Evolutionary conservation across 2,329 filamentous ascomycete species (phyloP).

Genomic region (Xylariaceae sp.): DNA sequence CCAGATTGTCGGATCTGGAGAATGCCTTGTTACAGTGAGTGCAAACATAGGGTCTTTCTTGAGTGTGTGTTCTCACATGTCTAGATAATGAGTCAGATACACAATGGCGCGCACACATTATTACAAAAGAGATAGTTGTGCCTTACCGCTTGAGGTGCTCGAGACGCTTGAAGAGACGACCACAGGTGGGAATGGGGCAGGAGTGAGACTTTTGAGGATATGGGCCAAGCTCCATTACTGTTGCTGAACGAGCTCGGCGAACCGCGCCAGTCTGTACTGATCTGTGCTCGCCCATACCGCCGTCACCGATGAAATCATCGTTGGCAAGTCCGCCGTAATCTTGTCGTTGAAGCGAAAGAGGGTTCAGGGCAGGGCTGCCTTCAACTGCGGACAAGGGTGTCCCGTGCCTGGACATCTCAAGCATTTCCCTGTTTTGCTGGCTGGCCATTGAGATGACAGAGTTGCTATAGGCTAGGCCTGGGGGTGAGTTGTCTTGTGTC

Average conservation of each 20-base stretch:
- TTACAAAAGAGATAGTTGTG: slow-evolving; percentile 39
- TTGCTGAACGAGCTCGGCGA: slow-evolving; percentile 87
- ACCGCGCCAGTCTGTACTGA: slow-evolving; percentile 68
- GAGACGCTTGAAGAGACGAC: slow-evolving; percentile 95
- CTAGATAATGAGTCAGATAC: slow-evolving; percentile 57
- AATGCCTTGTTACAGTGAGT: slow-evolving; percentile 98
- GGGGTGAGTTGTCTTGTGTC: slow-evolving; percentile 72
- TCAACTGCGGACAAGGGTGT: slow-evolving; percentile 86
- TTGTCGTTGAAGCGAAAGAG: slow-evolving; percentile 65
- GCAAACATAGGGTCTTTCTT: slow-evolving; percentile 98
- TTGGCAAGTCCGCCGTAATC: slow-evolving; percentile 62
- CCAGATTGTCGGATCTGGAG: slow-evolving; percentile 96
- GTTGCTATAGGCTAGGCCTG: slow-evolving; percentile 69
- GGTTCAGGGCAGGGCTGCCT: slow-evolving; percentile 72
- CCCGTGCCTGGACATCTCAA: slow-evolving; percentile 82
- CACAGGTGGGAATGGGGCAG: slow-evolving; percentile 97
- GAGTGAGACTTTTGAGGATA: slow-evolving; percentile 98
- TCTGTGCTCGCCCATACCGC: slow-evolving; percentile 60
- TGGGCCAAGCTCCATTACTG: slow-evolving; percentile 92
- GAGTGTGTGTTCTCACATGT: slow-evolving; percentile 98
- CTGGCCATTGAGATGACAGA: slow-evolving; percentile 59
- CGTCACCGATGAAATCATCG: slow-evolving; percentile 58
- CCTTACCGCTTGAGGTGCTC: slow-evolving; percentile 98
- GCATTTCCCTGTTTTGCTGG: slow-evolving; percentile 72
- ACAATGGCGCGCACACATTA: slow-evolving; percentile 36